Conservation (phyloP, 78 protist species). For the Polysphondylium violaceum region DNA sequence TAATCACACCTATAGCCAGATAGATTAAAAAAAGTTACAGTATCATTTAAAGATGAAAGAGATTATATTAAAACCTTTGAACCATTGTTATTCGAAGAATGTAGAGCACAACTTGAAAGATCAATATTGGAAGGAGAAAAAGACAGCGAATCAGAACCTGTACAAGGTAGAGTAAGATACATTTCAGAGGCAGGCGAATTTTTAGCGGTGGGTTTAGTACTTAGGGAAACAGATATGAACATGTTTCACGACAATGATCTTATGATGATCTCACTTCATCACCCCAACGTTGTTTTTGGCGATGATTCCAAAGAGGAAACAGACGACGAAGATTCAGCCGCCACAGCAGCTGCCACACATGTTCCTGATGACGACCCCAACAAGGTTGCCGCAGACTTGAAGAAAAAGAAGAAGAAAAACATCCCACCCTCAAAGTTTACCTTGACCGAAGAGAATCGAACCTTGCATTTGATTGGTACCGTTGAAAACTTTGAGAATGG, state of each 20-base stretch:
- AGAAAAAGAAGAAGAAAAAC: slow-evolving; percentile 42
- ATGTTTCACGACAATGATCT: slow-evolving; percentile 70
- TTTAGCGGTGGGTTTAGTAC: slow-evolving; percentile 47
- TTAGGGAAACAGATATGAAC: too few relatives aligned
- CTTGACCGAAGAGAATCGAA: slow-evolving; percentile 31
- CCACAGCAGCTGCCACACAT: slow-evolving; percentile 8
- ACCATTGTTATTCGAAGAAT: slow-evolving; percentile 78
- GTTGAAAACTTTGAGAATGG: slow-evolving; percentile 69
- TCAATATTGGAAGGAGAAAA: slow-evolving; percentile 66
- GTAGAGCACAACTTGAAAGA: slow-evolving; percentile 81
- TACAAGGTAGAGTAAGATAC: slow-evolving; percentile 37
- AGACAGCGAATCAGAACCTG: slow-evolving; percentile 44
- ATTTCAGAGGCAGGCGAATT: slow-evolving; percentile 47
- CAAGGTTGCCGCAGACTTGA: not conserved
- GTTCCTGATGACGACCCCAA: slow-evolving; percentile 54
- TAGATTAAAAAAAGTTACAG: slow-evolving; percentile 33
- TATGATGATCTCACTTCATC: slow-evolving; percentile 68
- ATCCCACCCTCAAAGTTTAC: slow-evolving; percentile 61
- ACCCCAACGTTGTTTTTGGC: slow-evolving; percentile 60
- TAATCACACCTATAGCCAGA: not conserved
- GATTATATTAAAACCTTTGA: slow-evolving; percentile 66
- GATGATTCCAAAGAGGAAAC: slow-evolving; percentile 38
- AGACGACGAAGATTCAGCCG: slow-evolving; percentile 27
- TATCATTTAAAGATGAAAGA: slow-evolving; percentile 30
- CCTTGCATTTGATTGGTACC: slow-evolving; percentile 65